A percentile compares a stretch with the other conserved stretches of the same genome.
Evolutionary conservation across 768 basidiomycete species (phyloP).

Genomic region (Mrakia hoshinonis): DNA sequence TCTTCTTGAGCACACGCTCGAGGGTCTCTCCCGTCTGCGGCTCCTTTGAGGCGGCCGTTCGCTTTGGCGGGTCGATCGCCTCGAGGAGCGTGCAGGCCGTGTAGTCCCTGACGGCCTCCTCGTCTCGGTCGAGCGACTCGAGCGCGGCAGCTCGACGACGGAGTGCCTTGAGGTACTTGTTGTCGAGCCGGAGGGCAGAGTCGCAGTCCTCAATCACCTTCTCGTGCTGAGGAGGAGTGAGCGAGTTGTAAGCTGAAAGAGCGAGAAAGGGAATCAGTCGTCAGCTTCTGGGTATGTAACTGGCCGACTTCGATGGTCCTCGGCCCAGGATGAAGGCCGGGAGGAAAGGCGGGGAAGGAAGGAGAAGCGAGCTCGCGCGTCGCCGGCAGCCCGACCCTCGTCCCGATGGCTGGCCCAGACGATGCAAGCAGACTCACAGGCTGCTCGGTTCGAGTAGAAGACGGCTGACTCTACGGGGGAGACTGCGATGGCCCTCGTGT

Average conservation of each 20-base stretch:
- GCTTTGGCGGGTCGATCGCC: conserved; percentile 50
- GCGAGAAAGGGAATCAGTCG: not conserved
- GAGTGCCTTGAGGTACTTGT: conserved; percentile 67
- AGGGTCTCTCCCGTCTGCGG: conserved; percentile 66
- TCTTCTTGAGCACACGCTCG: conserved; percentile 81
- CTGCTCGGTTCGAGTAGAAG: conserved; percentile 93
- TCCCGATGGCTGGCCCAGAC: not conserved
- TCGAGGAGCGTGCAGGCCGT: conserved; percentile 94
- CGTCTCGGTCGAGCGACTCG: conserved; percentile 62
- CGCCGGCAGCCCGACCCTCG: not conserved
- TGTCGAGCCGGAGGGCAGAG: conserved; percentile 71
- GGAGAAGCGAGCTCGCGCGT: not conserved
- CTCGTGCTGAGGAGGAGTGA: conserved; percentile 65
- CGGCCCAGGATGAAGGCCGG: not conserved
- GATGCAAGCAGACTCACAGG: conserved; percentile 53
- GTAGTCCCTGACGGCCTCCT: conserved; percentile 80
- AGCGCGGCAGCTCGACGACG: conserved; percentile 80
- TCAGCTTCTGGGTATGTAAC: not conserved
- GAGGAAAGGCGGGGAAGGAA: not conserved
- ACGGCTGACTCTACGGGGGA: conserved; percentile 62
- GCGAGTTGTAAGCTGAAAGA: conserved; percentile 24
- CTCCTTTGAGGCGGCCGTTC: conserved; percentile 46
- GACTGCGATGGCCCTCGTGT: conserved; percentile 48
- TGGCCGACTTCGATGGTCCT: not conserved
- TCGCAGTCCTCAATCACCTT: conserved; percentile 81